phyloP scores from a whole-genome alignment of 2,329 filamentous ascomycete genomes.

The Xylaria hypoxylon region DNA sequence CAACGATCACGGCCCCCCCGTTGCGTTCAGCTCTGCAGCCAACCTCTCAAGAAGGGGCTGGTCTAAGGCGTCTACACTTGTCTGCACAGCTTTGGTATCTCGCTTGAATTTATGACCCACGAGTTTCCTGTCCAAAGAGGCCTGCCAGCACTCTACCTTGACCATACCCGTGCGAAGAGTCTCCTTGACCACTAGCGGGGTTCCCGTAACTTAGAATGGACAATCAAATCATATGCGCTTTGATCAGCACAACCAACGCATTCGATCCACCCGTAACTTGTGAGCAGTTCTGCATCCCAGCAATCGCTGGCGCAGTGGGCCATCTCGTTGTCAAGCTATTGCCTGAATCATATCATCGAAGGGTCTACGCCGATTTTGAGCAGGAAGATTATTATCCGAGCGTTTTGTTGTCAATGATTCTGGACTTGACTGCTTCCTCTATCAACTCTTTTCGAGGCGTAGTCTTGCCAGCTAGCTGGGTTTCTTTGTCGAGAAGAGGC shows the following conservation, averaged over 20 bases:
- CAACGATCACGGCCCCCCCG: constrained; percentile 81
- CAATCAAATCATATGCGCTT: constrained; percentile 91
- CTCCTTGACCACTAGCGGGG: constrained; percentile 86
- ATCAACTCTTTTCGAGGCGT: constrained; percentile 78
- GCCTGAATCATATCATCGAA: constrained; percentile 91
- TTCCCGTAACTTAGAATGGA: constrained; percentile 92
- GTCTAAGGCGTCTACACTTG: constrained; percentile 76
- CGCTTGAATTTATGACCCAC: constrained; percentile 96
- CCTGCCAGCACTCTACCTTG: constrained; percentile 85
- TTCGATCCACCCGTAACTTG: constrained; percentile 96
- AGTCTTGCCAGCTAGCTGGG: constrained; percentile 89
- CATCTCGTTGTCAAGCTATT: constrained; percentile 84
- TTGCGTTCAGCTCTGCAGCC: constrained; percentile 75
- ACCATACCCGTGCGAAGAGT: constrained; percentile 77
- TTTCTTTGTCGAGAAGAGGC: constrained; percentile 83
- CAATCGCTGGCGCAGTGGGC: constrained; percentile 97
- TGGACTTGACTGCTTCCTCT: constrained; percentile 84
- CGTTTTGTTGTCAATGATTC: constrained; percentile 95
- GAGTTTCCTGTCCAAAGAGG: constrained; percentile 93
- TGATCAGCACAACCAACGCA: constrained; percentile 97
- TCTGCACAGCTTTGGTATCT: constrained; percentile 76
- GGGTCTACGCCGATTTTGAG: constrained; percentile 87
- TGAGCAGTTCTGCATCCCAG: constrained; percentile 94
- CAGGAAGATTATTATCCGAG: constrained; percentile 91
- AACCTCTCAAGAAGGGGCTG: constrained; percentile 81